Base-by-base conservation (phyloP, 2,329 filamentous ascomycete species). In the Trichoderma sp. region DNA sequence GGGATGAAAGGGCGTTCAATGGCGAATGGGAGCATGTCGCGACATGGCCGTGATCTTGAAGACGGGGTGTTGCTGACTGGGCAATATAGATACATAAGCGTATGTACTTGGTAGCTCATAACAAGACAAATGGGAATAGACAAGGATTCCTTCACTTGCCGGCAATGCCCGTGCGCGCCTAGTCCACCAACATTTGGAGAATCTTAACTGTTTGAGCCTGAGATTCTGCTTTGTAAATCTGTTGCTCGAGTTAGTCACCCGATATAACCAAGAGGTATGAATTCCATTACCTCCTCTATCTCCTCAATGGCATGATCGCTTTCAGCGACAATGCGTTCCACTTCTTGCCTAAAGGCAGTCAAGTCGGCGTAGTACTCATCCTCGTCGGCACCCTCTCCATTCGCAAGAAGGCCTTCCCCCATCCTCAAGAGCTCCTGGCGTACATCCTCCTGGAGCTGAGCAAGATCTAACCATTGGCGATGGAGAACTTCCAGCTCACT, bases 171-270 rank as follows among this genome's bases (percentile, higher is more conserved):
- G 6, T 3, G 7, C 21, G 17, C 2, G 10, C 6, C 60, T 5
- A 68, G 17, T 69, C 67, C 7, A 43, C 59, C 63, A 66, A 43
- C 24, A 68, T 64, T 45, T 71, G 68, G 69, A 76, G 70, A 52
- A 76, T 70, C 28, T 65, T 71, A 39, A 70, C 19, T 0, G 71
- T 74, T 51, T 75, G 70, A 0, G 55, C 66, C 3, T 74, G 69
- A 2, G 76, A 66, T 3, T 70, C 63, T 15, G 68, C 68, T 28
- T 68, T 71, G 43, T 71, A 76, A 47, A 76, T 69, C 76, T 78
- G n/a, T 9, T 4, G 12, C 17, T 5, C 9, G 41, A 17, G 21
- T 64, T 55, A 66, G 61, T 30, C 1, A 1, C 12, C 9, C 3
- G 19, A 14, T 10, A 51, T 14, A 24, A 24, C 5, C 9, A 5